Evolutionary conservation across 768 basidiomycete species (phyloP).

Genomic region (Pholiota microspora): DNA sequence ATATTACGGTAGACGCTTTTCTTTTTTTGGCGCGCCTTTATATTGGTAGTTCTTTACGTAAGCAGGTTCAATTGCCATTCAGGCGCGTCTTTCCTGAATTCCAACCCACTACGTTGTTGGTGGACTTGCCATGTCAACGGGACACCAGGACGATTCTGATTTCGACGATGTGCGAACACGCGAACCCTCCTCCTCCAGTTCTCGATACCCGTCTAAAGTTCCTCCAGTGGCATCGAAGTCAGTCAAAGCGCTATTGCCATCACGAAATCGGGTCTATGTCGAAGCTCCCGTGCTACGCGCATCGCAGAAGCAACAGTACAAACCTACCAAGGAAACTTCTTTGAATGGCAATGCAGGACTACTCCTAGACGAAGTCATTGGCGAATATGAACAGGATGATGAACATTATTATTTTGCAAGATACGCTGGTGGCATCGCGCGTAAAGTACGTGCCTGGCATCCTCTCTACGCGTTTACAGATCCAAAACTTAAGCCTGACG

Average conservation of each 20-base stretch:
- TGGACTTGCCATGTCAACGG: not conserved
- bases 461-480: not conserved
- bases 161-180: not conserved
- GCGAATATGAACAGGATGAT: constrained; percentile 43
- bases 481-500: constrained; percentile 1
- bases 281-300: constrained; percentile 34
- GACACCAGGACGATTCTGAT: not conserved
- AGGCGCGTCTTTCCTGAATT: constrained; percentile 5
- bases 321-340: constrained; percentile 29
- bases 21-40: no score
- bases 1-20: no score
- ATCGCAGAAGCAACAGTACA: constrained; percentile 41
- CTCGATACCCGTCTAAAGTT: not conserved
- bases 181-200: not conserved
- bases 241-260: constrained; percentile 3
- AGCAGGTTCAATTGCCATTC: constrained; percentile 3
- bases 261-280: constrained; percentile 30
- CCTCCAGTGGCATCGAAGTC: constrained; percentile 6
- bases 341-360: constrained; percentile 31
- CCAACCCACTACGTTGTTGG: not conserved
- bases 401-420: constrained; percentile 62
- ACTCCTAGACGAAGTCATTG: constrained; percentile 50
- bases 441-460: constrained; percentile 40
- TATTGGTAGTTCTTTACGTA: no score
- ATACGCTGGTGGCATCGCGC: constrained; percentile 52